These are phyloP conservation scores for Trypanosoma grayi DNA, from an alignment of 208 protist species.

Conservation along the genomic window DNA sequence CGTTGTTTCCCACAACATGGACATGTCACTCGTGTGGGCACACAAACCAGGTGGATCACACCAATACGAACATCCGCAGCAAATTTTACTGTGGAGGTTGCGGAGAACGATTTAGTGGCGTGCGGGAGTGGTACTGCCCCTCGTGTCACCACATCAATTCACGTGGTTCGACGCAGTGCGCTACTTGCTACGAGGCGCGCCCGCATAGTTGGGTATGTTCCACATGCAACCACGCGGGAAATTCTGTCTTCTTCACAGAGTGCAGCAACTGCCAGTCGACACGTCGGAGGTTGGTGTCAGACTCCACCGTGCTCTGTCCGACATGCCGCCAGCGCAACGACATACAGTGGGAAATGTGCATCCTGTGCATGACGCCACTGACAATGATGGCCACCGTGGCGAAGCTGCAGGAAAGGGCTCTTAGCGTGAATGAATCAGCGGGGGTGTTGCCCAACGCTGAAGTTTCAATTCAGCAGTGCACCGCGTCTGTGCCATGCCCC, in stretches of 20 bases:
- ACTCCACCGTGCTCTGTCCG: constrained; percentile 45
- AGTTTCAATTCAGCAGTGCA: no score
- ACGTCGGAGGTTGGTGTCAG: constrained; percentile 30
- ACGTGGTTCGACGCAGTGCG: constrained; percentile 51
- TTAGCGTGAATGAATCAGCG: neutral
- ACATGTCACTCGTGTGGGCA: constrained; percentile 46
- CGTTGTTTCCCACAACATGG: constrained; percentile 63
- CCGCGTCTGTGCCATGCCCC: no score
- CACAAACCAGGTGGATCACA: constrained; percentile 15
- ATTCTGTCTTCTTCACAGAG: constrained; percentile 47
- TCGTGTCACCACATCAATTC: constrained; percentile 66
- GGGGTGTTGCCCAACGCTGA: neutral
- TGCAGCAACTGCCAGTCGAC: constrained; percentile 43
- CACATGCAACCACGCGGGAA: constrained; percentile 26
- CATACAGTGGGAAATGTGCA: constrained; percentile 79
- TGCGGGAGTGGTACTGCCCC: constrained; percentile 70
- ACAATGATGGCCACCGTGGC: constrained; percentile 42
- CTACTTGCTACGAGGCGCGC: constrained; percentile 52
- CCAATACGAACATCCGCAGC: constrained; percentile 3
- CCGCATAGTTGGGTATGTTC: constrained; percentile 56
- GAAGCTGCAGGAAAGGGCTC: neutral
- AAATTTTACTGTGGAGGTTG: constrained; percentile 69
- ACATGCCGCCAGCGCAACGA: constrained; percentile 60
- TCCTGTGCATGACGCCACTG: constrained; percentile 30
- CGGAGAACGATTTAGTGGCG: constrained; percentile 44